Evolutionary conservation across 2,329 filamentous ascomycete genomes (phyloP).

Genomic region (Fusarium beomiforme): DNA sequence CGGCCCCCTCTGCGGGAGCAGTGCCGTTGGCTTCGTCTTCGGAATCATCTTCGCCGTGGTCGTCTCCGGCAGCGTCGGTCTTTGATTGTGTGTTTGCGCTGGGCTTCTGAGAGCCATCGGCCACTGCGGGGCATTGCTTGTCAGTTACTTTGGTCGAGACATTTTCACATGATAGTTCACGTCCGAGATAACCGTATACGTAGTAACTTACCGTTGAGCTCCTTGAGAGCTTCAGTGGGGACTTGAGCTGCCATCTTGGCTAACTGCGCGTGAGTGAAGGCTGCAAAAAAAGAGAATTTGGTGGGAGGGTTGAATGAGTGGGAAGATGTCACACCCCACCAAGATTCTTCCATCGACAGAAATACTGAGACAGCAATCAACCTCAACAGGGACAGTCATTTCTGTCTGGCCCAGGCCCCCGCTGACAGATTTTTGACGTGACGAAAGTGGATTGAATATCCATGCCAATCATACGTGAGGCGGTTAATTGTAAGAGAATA

Average conservation of each 20-base stretch:
- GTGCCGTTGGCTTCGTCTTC: conserved; percentile 59
- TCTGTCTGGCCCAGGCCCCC: conserved; percentile 23
- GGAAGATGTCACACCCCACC: conserved; percentile 40
- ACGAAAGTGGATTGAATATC: conserved; percentile 33
- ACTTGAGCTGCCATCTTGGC: conserved; percentile 56
- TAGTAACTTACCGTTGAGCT: conserved; percentile 51
- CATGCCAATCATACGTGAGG: conserved; percentile 19
- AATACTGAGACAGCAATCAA: background rate
- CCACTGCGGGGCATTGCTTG: conserved; percentile 47
- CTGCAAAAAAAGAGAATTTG: conserved; percentile 36
- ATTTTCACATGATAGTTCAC: background rate
- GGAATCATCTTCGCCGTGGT: conserved; percentile 62
- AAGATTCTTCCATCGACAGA: conserved; percentile 29
- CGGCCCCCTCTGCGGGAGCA: conserved; percentile 50
- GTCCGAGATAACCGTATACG: background rate
- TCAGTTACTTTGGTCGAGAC: conserved; percentile 4
- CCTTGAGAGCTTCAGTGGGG: conserved; percentile 56
- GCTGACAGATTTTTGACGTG: conserved; percentile 41
- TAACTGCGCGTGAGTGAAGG: conserved; percentile 27
- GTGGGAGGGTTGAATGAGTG: conserved; percentile 32
- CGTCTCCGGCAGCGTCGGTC: conserved; percentile 51
- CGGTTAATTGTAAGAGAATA: conserved; percentile 1
- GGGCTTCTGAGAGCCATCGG: conserved; percentile 52
- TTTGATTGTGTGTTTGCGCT: conserved; percentile 54
- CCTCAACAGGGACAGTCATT: background rate